phyloP scores from a whole-genome alignment of 2,329 filamentous ascomycete species.

The Pseudocercospora eumusae region DNA sequence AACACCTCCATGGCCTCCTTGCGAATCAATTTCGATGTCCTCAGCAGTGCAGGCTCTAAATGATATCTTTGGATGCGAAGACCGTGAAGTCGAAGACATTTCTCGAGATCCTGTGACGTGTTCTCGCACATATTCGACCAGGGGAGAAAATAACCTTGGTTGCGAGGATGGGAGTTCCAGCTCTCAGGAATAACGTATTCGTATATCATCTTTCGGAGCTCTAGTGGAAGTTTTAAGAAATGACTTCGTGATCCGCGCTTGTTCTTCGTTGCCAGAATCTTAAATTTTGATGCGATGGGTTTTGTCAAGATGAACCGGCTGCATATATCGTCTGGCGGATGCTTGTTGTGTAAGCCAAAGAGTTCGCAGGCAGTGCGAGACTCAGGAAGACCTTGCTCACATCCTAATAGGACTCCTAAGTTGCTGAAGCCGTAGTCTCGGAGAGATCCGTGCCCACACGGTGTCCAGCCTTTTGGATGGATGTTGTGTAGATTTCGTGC shows the following conservation, averaged over 20 bases:
- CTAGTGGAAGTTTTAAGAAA: background rate
- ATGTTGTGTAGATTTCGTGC: background rate
- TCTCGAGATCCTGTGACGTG: no score
- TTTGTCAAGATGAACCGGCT: background rate
- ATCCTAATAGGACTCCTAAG: background rate
- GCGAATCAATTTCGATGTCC: background rate
- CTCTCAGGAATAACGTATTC: background rate
- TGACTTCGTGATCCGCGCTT: background rate
- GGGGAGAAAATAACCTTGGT: no score
- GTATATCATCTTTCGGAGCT: background rate
- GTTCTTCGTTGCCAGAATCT: background rate
- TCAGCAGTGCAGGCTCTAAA: background rate
- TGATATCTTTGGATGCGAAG: background rate
- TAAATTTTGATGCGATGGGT: background rate
- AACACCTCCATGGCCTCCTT: background rate
- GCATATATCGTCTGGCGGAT: background rate
- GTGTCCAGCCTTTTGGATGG: background rate
- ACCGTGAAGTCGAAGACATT: background rate
- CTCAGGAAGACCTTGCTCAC: background rate
- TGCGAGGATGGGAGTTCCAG: background rate
- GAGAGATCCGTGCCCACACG: background rate
- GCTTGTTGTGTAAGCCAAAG: background rate
- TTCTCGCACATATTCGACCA: no score
- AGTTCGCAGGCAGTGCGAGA: background rate
- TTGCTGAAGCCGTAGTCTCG: background rate